A percentile compares a stretch with the other conserved stretches of the same genome.
Evolutionary conservation across 2,329 filamentous ascomycete genomes (phyloP).

Genomic region (Neospermospora avenae): DNA sequence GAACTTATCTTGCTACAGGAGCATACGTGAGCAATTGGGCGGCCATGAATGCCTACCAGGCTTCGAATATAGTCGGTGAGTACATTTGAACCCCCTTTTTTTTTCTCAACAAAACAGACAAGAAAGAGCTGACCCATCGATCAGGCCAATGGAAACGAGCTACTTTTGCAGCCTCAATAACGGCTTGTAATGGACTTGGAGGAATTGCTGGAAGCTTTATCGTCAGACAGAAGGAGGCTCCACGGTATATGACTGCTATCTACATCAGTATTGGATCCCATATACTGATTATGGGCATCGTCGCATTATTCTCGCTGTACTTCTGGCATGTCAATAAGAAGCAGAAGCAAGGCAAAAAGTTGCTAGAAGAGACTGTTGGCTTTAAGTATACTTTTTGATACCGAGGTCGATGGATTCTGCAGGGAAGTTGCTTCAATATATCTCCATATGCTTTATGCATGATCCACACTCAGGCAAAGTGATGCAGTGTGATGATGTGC

Average conservation of each 20-base stretch:
- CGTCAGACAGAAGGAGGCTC: constrained; percentile 57
- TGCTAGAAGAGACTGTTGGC: constrained; percentile 43
- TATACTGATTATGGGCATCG: constrained; percentile 53
- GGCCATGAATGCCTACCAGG: constrained; percentile 73
- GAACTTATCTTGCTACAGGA: constrained; percentile 51
- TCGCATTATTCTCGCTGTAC: constrained; percentile 49
- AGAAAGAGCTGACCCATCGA: not conserved
- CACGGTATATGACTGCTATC: constrained; percentile 60
- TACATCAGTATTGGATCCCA: constrained; percentile 67
- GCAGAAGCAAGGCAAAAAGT: constrained; percentile 44
- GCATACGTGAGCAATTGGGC: constrained; percentile 78
- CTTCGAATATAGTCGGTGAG: constrained; percentile 73
- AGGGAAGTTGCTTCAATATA: constrained; percentile 1
- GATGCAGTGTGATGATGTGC: not conserved
- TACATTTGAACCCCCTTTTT: not conserved
- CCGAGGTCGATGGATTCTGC: not conserved
- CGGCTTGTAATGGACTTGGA: constrained; percentile 75
- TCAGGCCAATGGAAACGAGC: constrained; percentile 78
- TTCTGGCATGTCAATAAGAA: constrained; percentile 51
- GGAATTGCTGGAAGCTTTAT: constrained; percentile 74
- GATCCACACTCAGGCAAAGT: constrained; percentile 5
- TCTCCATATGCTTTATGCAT: constrained; percentile 19
- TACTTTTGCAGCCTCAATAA: constrained; percentile 71
- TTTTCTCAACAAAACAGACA: not conserved
- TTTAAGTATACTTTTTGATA: constrained; percentile 34